Base-by-base conservation (phyloP, 1,139 yeast genomes). In the Pichia kudriavzevii region DNA sequence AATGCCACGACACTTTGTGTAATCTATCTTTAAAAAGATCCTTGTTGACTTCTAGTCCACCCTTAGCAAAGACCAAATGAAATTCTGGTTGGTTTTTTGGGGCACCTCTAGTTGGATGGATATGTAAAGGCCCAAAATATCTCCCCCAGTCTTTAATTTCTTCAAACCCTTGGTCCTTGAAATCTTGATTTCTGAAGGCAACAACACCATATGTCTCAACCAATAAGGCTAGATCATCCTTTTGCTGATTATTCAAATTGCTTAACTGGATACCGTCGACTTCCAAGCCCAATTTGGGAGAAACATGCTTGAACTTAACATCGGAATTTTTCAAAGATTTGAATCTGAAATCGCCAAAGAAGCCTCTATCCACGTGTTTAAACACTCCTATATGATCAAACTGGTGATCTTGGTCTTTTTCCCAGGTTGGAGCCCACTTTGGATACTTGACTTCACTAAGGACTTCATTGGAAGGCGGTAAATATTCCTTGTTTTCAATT, bases 101-200 rank as follows among this genome's bases (percentile, higher is more conserved):
- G 10, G 79, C 69, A 6, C 82, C 81, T 4, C 82, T 72, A 3
- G 82, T 75, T 36, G 85, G 82, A 52, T 79, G 88, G 39, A 74
- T 65, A 58, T 80, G 87, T 36, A 78, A 63, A 9, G 73, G 72
- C n/a, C 88, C 87, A 56, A 68, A 79, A 53, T 75, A 69, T 32
- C 62, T 62, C 18, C 79, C 84, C 49, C 70, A 70, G n/a, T 69
- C 64, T 30, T 63, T 66, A 25, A 69, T 65, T 46, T 62, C 69
- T 31, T 61, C 61, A 5, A 80, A 73, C 25, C 83, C 84, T 41
- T 68, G 56, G 25, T 63, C 62, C 33, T 73, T 67, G 40, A 75
- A 66, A 48, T 79, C 75, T 56, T 78, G 85, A 43, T 74, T 69
- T 52, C 80, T 63, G 59, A 78, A 75, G 15, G 76, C 70, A 22